Percentiles rank a stretch among this genome's conserved stretches.
These are phyloP conservation scores for Pichia gijzeniarum DNA, from an alignment of 805 yeast genomes.

Conservation along the genomic window DNA sequence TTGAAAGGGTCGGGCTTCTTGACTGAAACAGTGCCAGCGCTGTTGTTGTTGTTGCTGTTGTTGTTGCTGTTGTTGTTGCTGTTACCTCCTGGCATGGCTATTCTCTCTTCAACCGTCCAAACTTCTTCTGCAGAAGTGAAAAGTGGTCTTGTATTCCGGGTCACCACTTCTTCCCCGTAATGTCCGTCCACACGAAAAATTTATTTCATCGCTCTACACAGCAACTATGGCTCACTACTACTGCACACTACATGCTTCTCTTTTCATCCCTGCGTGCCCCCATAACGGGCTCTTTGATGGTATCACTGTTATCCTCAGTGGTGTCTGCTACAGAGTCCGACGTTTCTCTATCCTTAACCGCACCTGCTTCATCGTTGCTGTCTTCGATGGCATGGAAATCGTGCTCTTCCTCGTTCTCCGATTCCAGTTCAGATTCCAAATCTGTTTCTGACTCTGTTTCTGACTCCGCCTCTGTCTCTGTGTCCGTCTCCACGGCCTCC, in stretches of 20 bases:
- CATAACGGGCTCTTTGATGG: too few relatives aligned
- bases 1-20: conserved; percentile 59
- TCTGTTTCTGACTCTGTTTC: too few relatives aligned
- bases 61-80: neutral
- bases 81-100: neutral
- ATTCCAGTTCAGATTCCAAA: too few relatives aligned
- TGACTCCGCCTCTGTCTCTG: too few relatives aligned
- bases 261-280: too few relatives aligned
- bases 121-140: too few relatives aligned
- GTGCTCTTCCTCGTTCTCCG: neutral
- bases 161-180: too few relatives aligned
- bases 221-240: neutral
- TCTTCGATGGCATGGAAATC: neutral
- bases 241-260: neutral
- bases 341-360: neutral
- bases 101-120: too few relatives aligned
- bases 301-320: neutral
- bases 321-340: neutral
- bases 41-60: neutral
- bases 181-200: too few relatives aligned
- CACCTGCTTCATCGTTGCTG: neutral
- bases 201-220: neutral
- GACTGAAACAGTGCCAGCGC: neutral
- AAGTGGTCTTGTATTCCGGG: too few relatives aligned
- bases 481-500: too few relatives aligned